Evolutionary conservation across 352 stramenopile species (phyloP).

Genomic region (Saprolegnia parasitica): DNA sequence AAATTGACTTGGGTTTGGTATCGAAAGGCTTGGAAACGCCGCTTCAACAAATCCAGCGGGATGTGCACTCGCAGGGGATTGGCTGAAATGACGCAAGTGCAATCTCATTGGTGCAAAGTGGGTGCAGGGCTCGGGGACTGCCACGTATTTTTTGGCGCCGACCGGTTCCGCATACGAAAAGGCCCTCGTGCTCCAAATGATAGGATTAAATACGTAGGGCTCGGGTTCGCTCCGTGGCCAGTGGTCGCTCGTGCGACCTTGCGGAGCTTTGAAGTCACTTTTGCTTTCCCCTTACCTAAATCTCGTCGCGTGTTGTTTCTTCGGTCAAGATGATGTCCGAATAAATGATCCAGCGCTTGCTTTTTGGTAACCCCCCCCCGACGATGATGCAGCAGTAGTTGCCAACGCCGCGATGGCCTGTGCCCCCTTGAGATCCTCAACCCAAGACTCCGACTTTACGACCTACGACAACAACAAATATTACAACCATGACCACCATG

Average conservation of each 20-base stretch:
- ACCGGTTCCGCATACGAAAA: background rate
- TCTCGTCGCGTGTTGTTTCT: constrained; percentile 21
- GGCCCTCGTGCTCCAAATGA: background rate
- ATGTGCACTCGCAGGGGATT: too few species aligned
- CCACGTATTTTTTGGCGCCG: background rate
- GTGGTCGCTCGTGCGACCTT: background rate
- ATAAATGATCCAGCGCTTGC: constrained; percentile 26
- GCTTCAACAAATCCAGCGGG: too few species aligned
- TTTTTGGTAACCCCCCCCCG: constrained; percentile 22
- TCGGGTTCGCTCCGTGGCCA: background rate
- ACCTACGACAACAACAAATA: constrained; percentile 1
- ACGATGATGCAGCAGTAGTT: constrained; percentile 27
- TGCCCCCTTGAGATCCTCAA: constrained; percentile 15
- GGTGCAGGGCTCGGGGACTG: too few species aligned
- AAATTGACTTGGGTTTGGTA: too few species aligned
- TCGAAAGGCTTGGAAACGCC: too few species aligned
- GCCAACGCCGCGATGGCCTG: constrained; percentile 1
- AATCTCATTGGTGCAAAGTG: too few species aligned
- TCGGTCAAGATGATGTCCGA: constrained; percentile 29
- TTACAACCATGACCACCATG: constrained; percentile 26
- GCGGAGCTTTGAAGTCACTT: constrained; percentile 17
- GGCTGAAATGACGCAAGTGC: too few species aligned
- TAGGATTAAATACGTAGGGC: constrained; percentile 2
- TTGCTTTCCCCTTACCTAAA: constrained; percentile 27
- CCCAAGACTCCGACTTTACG: background rate